A percentile compares a stretch with the other conserved stretches of the same genome.
These are phyloP conservation scores for Russula earlei DNA, from an alignment of 768 basidiomycete genomes.

Conservation along the genomic window DNA sequence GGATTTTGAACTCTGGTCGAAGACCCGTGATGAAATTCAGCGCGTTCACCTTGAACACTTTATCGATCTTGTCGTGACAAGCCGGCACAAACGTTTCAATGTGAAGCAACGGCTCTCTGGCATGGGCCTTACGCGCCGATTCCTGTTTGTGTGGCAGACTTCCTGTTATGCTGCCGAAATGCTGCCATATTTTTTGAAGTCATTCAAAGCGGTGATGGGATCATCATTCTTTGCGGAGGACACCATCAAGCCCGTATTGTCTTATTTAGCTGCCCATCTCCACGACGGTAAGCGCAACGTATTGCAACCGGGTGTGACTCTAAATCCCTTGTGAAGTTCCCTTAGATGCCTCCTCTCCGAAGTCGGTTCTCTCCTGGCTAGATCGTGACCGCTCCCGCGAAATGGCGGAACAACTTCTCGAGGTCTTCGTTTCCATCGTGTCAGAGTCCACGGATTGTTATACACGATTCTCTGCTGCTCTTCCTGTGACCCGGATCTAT, in stretches of 20 bases:
- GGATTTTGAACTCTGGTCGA: constrained; percentile 87
- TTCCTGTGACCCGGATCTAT: constrained; percentile 72
- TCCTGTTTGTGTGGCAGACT: constrained; percentile 77
- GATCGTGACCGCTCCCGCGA: constrained; percentile 41
- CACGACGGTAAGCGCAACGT: constrained; percentile 43
- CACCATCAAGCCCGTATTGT: constrained; percentile 75
- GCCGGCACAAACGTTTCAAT: constrained; percentile 73
- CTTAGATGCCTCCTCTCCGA: constrained; percentile 35
- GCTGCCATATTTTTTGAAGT: constrained; percentile 41
- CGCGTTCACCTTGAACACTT: constrained; percentile 76
- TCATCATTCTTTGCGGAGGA: constrained; percentile 65
- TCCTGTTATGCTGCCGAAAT: constrained; percentile 60
- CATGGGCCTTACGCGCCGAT: constrained; percentile 56
- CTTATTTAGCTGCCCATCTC: constrained; percentile 76
- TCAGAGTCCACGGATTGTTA: constrained; percentile 43
- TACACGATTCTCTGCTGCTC: constrained; percentile 57
- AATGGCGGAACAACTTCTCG: constrained; percentile 62
- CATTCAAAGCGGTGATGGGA: constrained; percentile 51
- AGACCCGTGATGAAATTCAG: constrained; percentile 62
- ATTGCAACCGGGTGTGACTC: neutral
- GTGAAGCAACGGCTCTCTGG: constrained; percentile 62
- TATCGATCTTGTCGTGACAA: constrained; percentile 57
- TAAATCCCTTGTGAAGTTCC: constrained; percentile 1
- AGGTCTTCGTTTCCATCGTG: constrained; percentile 52
- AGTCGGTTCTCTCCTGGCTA: constrained; percentile 46